phyloP scores from a whole-genome alignment of 2,329 filamentous ascomycete genomes.

The Eutypella sp. region DNA sequence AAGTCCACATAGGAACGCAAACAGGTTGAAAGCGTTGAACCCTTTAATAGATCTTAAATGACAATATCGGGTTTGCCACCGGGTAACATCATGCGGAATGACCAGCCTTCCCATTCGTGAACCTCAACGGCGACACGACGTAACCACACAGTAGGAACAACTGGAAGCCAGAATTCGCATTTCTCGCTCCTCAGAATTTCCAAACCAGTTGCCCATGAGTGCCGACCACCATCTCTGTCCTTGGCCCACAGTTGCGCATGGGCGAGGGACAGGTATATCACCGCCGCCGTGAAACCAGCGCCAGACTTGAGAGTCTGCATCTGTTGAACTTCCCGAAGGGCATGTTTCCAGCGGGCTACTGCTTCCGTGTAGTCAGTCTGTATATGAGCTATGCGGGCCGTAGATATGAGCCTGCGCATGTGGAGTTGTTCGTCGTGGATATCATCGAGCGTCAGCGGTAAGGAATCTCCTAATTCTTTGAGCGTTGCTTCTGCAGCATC shows the following conservation, averaged over 20 bases:
- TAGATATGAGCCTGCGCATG: constrained; percentile 23
- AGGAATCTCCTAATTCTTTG: constrained; percentile 5
- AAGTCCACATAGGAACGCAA: too few relatives aligned
- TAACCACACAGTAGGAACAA: constrained; percentile 26
- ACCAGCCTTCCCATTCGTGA: constrained; percentile 21
- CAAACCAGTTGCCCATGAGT: constrained; percentile 16
- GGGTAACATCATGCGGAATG: constrained; percentile 28
- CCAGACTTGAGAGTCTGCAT: constrained; percentile 17
- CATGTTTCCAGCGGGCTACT: constrained; percentile 14
- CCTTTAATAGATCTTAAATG: too few relatives aligned
- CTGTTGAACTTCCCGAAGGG: constrained; percentile 13
- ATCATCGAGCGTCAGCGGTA: constrained; percentile 23
- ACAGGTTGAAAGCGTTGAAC: too few relatives aligned
- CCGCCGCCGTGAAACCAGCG: constrained; percentile 19
- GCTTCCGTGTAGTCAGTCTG: constrained; percentile 10
- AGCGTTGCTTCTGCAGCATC: constrained; percentile 8
- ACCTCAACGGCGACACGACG: constrained; percentile 20
- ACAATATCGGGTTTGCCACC: constrained; percentile 8
- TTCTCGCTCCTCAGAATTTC: constrained; percentile 14
- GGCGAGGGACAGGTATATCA: constrained; percentile 24
- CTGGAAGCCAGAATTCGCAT: constrained; percentile 28
- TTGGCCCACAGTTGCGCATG: constrained; percentile 22
- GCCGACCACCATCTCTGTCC: constrained; percentile 5
- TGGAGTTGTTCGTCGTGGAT: constrained; percentile 27
- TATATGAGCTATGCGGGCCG: constrained; percentile 20